Conservation (phyloP, 2,329 filamentous ascomycete species). For the Cladobotryum protrusum region DNA sequence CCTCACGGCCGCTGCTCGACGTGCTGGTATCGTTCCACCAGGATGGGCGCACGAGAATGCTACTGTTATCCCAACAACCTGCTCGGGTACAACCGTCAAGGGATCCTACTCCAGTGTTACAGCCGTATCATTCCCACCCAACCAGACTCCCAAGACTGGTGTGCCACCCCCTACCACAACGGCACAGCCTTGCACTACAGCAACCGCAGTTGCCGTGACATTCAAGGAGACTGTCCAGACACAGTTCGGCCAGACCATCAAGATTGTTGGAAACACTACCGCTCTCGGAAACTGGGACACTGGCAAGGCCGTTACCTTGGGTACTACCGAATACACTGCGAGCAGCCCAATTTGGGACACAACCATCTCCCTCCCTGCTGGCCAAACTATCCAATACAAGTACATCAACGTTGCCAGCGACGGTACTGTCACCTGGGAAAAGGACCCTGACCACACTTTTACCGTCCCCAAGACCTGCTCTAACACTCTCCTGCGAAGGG, state of each 20-base stretch:
- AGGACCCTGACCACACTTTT: slow-evolving; percentile 45
- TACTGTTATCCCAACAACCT: slow-evolving; percentile 43
- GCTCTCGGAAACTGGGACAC: slow-evolving; percentile 59
- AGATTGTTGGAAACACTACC: slow-evolving; percentile 53
- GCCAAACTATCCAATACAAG: slow-evolving; percentile 58
- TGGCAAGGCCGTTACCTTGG: slow-evolving; percentile 47
- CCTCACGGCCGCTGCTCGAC: slow-evolving; percentile 54
- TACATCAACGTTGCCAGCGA: slow-evolving; percentile 54
- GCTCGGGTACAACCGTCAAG: slow-evolving; percentile 38
- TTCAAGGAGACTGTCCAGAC: slow-evolving; percentile 57
- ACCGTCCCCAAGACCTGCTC: slow-evolving; percentile 27
- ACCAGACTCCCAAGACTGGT: slow-evolving; percentile 38
- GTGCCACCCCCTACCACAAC: slow-evolving; percentile 24
- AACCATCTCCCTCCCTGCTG: slow-evolving; percentile 49
- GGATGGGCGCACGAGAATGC: slow-evolving; percentile 47
- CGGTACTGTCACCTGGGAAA: slow-evolving; percentile 58
- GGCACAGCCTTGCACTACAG: slow-evolving; percentile 31
- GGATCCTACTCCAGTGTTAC: slow-evolving; percentile 49
- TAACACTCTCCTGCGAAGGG: slow-evolving; percentile 20
- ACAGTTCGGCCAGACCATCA: slow-evolving; percentile 56
- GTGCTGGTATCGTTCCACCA: slow-evolving; percentile 47
- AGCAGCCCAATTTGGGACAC: slow-evolving; percentile 56
- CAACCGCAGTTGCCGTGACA: slow-evolving; percentile 49
- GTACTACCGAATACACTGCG: slow-evolving; percentile 51
- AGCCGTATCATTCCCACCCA: slow-evolving; percentile 42